Evolutionary conservation across 2,329 filamentous ascomycete species (phyloP).

Genomic region (Phoma sp.): DNA sequence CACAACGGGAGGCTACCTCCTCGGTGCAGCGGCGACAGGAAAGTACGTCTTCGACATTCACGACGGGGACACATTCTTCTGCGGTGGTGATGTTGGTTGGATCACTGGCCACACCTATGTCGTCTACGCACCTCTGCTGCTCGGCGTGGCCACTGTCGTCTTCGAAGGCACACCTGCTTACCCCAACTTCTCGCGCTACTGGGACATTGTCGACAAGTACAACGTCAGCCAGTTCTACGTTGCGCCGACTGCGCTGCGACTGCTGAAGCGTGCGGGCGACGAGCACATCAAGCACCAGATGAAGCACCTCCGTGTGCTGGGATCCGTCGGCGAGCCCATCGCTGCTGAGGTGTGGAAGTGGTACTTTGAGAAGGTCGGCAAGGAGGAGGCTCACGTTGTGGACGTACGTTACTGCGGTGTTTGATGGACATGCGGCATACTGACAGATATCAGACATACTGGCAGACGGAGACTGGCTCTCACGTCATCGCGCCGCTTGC

Average conservation of each 20-base stretch:
- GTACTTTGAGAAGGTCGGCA: constrained; percentile 96
- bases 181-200: constrained; percentile 97
- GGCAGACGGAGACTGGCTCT: constrained; percentile 98
- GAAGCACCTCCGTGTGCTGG: constrained; percentile 86
- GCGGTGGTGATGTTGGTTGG: constrained; percentile 97
- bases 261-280: constrained; percentile 94
- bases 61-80: constrained; percentile 92
- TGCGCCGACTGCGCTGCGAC: constrained; percentile 87
- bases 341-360: constrained; percentile 99
- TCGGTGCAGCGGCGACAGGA: constrained; percentile 89
- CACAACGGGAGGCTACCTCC: constrained; percentile 92
- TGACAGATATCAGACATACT: constrained; percentile 77
- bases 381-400: constrained; percentile 89
- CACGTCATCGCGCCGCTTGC: constrained; percentile 94
- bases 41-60: constrained; percentile 99
- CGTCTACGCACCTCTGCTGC: constrained; percentile 90
- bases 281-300: constrained; percentile 89
- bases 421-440: neutral
- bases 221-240: constrained; percentile 98
- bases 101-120: constrained; percentile 99
- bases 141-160: constrained; percentile 93
- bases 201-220: constrained; percentile 97
- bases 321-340: constrained; percentile 96
- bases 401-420: constrained; percentile 72
- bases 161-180: constrained; percentile 98